Conservation (phyloP, 2,329 filamentous ascomycete species). For the Seiridium cupressi region DNA sequence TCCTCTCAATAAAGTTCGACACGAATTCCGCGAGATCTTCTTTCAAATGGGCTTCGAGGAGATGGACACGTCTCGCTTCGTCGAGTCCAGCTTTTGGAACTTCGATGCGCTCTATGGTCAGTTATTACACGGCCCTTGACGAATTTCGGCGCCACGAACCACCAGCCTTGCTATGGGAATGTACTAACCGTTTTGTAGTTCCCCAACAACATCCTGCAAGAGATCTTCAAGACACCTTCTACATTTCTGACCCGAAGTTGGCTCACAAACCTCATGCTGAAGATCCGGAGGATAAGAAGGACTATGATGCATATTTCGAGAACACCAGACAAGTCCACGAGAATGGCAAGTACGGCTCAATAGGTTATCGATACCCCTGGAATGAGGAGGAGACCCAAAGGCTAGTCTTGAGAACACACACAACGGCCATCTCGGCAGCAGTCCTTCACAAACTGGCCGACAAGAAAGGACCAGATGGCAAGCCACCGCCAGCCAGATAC, state of each 20-base stretch:
- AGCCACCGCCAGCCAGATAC: conserved; percentile 74
- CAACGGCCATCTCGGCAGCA: conserved; percentile 85
- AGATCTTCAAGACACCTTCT: conserved; percentile 97
- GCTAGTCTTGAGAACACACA: conserved; percentile 93
- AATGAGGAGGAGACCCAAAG: conserved; percentile 80
- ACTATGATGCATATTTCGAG: conserved; percentile 86
- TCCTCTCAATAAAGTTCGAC: conserved; percentile 88
- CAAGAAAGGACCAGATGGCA: conserved; percentile 70
- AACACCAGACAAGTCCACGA: conserved; percentile 87
- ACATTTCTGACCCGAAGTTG: conserved; percentile 82
- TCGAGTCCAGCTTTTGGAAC: conserved; percentile 99
- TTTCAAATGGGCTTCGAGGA: conserved; percentile 99
- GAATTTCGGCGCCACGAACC: too few relatives aligned
- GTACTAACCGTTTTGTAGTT: conserved; percentile 49
- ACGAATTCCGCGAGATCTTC: conserved; percentile 97
- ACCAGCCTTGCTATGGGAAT: too few relatives aligned
- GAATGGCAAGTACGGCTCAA: conserved; percentile 87
- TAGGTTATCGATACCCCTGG: conserved; percentile 96
- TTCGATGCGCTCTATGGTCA: conserved; percentile 77
- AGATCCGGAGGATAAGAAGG: conserved; percentile 52
- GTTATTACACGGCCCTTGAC: too few relatives aligned
- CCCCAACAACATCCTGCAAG: conserved; percentile 97
- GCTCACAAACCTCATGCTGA: conserved; percentile 67
- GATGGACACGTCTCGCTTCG: conserved; percentile 92
- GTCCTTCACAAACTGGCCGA: conserved; percentile 88